Percentiles rank a stretch among this genome's conserved stretches.
Conservation (phyloP, 2,329 filamentous ascomycete genomes). For the Chaetothyriales sp. region DNA sequence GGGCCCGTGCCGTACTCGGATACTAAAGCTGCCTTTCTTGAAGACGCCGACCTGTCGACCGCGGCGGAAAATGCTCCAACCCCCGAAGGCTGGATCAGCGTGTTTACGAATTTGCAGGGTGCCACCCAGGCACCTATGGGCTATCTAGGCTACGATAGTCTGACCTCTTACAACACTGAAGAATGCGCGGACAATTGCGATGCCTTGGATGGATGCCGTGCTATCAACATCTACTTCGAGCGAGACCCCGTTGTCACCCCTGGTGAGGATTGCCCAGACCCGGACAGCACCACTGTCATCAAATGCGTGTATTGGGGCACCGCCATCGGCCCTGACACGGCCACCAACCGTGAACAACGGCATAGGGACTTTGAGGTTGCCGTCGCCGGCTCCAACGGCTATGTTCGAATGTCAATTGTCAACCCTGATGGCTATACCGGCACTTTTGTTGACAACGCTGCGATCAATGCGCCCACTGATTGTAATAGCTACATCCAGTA, state of each 20-base stretch:
- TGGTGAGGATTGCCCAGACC: constrained; percentile 20
- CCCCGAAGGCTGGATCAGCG: constrained; percentile 22
- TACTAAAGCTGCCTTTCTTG: constrained; percentile 21
- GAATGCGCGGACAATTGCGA: constrained; percentile 20
- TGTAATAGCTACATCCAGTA: constrained; percentile 1
- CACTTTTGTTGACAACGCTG: background rate
- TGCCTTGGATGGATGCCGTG: constrained; percentile 17
- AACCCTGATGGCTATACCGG: background rate
- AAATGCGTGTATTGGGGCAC: constrained; percentile 25
- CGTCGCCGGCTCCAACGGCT: constrained; percentile 29
- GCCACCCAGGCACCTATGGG: constrained; percentile 14
- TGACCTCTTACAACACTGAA: constrained; percentile 20
- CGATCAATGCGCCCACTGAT: background rate
- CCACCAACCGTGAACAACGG: constrained; percentile 22
- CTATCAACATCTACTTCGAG: constrained; percentile 25
- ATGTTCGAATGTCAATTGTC: constrained; percentile 7
- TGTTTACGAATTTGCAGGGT: constrained; percentile 21
- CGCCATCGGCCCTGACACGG: constrained; percentile 18
- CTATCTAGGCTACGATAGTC: constrained; percentile 20
- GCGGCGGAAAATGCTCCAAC: constrained; percentile 16
- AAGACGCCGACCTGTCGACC: constrained; percentile 11
- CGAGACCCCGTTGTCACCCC: constrained; percentile 23
- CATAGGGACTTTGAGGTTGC: constrained; percentile 22
- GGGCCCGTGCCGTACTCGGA: constrained; percentile 23
- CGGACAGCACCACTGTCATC: constrained; percentile 21